Percentiles rank a stretch among this genome's conserved stretches.
Conservation (phyloP, 2,329 filamentous ascomycete genomes). For the Cercospora zeina region DNA sequence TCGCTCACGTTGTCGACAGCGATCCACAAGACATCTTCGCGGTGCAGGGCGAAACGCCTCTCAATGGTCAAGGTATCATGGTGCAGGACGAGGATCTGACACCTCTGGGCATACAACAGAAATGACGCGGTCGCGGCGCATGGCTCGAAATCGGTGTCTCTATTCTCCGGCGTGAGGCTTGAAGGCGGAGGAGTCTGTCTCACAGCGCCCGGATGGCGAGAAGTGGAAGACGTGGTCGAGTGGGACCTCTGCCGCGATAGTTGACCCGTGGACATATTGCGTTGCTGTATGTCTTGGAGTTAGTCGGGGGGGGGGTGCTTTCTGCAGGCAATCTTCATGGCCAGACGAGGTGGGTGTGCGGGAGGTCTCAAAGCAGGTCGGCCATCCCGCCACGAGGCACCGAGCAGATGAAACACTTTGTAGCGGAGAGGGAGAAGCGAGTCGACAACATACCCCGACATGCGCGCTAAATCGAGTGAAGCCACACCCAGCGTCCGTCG, state of each 20-base stretch:
- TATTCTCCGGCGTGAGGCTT: conserved; percentile 49
- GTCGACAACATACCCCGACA: conserved; percentile 40
- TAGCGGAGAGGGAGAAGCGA: conserved; percentile 23
- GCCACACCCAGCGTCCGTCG: conserved; percentile 32
- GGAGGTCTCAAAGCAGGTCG: conserved; percentile 29
- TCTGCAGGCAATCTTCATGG: conserved; percentile 28
- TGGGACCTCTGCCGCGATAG: conserved; percentile 44
- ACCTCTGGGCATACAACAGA: conserved; percentile 84
- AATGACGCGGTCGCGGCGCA: conserved; percentile 88
- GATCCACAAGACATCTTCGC: conserved; percentile 78
- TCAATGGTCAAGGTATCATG: conserved; percentile 92
- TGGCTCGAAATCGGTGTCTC: conserved; percentile 68
- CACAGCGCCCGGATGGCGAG: conserved; percentile 15
- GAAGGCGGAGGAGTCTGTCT: conserved; percentile 45
- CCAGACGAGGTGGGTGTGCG: conserved; percentile 21
- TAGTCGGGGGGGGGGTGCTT: conserved; percentile 27
- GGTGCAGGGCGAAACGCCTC: conserved; percentile 78
- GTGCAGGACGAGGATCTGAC: conserved; percentile 79
- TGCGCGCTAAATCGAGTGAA: conserved; percentile 39
- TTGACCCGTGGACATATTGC: conserved; percentile 49
- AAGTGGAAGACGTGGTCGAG: conserved; percentile 28
- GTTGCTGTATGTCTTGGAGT: conserved; percentile 28
- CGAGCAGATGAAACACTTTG: conserved; percentile 33
- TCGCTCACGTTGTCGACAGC: conserved; percentile 91
- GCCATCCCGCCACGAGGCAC: conserved; percentile 28